Percentiles rank a stretch among this genome's conserved stretches.
Evolutionary conservation across 2,329 filamentous ascomycete genomes (phyloP).

Genomic region (Curvularia sp.): DNA sequence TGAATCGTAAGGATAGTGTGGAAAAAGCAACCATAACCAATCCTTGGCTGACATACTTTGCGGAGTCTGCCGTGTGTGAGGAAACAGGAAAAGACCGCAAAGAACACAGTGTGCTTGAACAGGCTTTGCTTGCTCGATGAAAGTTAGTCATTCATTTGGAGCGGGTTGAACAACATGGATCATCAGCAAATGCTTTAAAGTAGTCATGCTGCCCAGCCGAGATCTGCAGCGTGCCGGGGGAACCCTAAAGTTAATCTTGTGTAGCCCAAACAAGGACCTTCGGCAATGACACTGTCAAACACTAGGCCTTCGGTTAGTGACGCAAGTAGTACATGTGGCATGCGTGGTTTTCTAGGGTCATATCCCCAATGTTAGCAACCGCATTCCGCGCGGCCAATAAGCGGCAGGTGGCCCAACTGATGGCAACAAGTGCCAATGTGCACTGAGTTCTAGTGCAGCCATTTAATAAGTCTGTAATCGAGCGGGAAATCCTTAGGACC

Average conservation of each 20-base stretch:
- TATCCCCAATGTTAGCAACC: neutral
- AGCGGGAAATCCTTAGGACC: neutral
- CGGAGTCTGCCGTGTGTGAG: neutral
- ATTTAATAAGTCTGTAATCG: neutral
- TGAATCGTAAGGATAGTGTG: neutral
- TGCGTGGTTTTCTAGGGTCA: too few relatives aligned
- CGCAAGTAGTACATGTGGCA: neutral
- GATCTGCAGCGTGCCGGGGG: neutral
- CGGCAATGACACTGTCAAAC: neutral
- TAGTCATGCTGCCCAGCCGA: too few relatives aligned
- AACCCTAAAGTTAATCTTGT: neutral
- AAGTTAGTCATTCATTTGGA: neutral
- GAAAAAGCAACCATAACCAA: neutral
- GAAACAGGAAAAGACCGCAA: neutral
- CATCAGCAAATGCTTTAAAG: neutral
- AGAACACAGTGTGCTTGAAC: neutral
- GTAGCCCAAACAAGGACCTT: neutral
- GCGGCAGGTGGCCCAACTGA: neutral
- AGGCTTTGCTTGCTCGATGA: neutral
- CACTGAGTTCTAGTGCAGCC: neutral
- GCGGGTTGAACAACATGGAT: neutral
- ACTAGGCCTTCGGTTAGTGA: neutral
- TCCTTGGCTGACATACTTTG: neutral
- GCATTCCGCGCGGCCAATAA: neutral
- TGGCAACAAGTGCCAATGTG: neutral